These are phyloP conservation scores for Linnemannia schmuckeri DNA, from an alignment of 192 early-diverging fungal genomes.

Conservation along the genomic window DNA sequence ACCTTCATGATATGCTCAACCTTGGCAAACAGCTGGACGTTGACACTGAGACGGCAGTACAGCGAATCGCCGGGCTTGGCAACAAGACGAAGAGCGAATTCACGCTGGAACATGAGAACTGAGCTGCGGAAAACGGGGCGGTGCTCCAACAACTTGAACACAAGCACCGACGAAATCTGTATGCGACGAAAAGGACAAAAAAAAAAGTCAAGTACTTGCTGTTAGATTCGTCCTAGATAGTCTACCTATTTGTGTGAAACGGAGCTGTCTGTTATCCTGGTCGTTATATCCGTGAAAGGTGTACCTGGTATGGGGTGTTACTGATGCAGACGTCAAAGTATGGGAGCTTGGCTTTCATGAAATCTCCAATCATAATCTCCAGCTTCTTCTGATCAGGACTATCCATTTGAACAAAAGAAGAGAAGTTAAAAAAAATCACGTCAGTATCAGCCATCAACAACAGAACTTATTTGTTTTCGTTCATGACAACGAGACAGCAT, in stretches of 20 bases:
- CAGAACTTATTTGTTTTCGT: background rate
- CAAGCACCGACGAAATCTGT: constrained; percentile 93
- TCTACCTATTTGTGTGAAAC: background rate
- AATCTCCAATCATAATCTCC: constrained; percentile 97
- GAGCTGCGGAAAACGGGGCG: constrained; percentile 93
- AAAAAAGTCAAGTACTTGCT: background rate
- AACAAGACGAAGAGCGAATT: constrained; percentile 95
- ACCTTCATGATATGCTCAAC: constrained; percentile 98
- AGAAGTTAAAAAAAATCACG: background rate
- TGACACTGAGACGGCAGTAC: constrained; percentile 93
- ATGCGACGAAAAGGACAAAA: background rate
- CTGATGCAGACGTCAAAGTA: constrained; percentile 99
- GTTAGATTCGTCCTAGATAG: background rate
- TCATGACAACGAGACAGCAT: too few relatives aligned
- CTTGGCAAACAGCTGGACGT: constrained; percentile 94
- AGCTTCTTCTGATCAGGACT: constrained; percentile 86
- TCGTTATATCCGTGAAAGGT: background rate
- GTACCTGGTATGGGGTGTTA: constrained; percentile 96
- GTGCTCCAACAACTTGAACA: constrained; percentile 96
- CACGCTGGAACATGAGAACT: constrained; percentile 99
- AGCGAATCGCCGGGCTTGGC: constrained; percentile 94
- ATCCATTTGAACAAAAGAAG: background rate
- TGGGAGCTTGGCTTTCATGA: constrained; percentile 96
- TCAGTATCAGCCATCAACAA: constrained; percentile 10
- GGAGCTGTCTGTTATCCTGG: background rate